Conservation (phyloP, 176 grass and related monocot genomes). For the Oryza coarctata region DNA sequence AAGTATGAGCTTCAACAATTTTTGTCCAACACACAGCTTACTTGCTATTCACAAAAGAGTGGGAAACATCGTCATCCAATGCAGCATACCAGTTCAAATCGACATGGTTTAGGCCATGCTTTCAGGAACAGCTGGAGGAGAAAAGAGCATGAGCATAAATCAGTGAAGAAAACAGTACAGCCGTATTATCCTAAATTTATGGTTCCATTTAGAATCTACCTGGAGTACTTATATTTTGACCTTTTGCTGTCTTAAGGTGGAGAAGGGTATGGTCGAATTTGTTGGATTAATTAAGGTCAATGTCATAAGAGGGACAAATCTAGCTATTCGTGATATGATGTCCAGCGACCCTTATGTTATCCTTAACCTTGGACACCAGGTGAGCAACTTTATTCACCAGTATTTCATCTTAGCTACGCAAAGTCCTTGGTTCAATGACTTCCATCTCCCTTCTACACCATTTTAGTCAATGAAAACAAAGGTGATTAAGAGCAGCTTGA, state of each 20-base stretch:
- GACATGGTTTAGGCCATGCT: conserved; percentile 60
- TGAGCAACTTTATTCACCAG: conserved; percentile 29
- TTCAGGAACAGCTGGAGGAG: conserved; percentile 91
- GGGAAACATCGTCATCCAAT: conserved; percentile 49
- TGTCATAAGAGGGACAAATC: conserved; percentile 78
- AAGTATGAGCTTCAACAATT: conserved; percentile 90
- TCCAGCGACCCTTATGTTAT: conserved; percentile 95
- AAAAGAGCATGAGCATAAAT: conserved; percentile 75
- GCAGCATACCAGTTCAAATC: conserved; percentile 48
- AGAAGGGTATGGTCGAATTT: conserved; percentile 98
- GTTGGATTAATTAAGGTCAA: conserved; percentile 86
- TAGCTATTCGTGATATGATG: conserved; percentile 87
- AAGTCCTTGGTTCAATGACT: conserved; percentile 24
- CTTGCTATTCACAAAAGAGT: conserved; percentile 33
- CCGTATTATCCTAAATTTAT: conserved; percentile 1
- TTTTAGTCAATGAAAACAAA: conserved; percentile 94
- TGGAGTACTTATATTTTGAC: conserved; percentile 12
- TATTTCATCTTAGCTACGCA: background rate
- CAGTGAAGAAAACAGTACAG: conserved; percentile 62
- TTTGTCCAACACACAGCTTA: conserved; percentile 53
- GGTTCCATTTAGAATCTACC: background rate
- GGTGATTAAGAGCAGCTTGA: conserved; percentile 85
- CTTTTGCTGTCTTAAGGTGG: conserved; percentile 37
- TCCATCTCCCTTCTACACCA: conserved; percentile 3
- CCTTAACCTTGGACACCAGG: conserved; percentile 88